These are phyloP conservation scores for Erodium maritimum DNA, from an alignment of 345 rosid species.

Conservation along the genomic window DNA sequence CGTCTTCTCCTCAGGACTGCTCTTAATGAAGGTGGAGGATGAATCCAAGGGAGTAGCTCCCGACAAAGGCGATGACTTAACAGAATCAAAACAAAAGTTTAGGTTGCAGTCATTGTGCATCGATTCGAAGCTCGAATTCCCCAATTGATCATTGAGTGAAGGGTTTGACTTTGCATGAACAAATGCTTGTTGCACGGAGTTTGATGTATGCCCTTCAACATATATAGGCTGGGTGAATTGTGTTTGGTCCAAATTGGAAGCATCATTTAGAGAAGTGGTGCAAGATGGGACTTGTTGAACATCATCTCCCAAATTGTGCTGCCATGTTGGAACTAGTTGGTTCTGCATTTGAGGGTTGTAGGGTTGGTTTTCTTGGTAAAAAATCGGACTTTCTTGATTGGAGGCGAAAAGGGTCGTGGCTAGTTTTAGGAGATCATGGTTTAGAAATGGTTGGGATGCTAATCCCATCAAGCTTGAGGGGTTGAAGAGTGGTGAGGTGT, in stretches of 20 bases:
- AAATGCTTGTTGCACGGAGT: slow-evolving; percentile 6
- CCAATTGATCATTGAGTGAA: slow-evolving; percentile 10
- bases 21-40: slow-evolving; percentile 31
- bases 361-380: slow-evolving; percentile 28
- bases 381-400: slow-evolving; percentile 39
- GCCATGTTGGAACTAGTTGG: slow-evolving; percentile 4
- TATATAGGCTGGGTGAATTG: slow-evolving; percentile 16
- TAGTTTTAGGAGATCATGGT: slow-evolving; percentile 33
- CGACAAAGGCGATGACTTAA: slow-evolving; percentile 46
- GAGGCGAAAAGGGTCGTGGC: slow-evolving; percentile 29
- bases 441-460: slow-evolving; percentile 30
- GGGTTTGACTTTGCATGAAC: slow-evolving; percentile 11
- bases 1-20: slow-evolving; percentile 54
- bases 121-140: slow-evolving; percentile 20
- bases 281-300: slow-evolving; percentile 12
- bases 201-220: no score
- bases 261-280: slow-evolving; percentile 10
- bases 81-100: slow-evolving; percentile 39
- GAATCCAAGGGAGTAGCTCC: slow-evolving; percentile 43
- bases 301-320: not conserved
- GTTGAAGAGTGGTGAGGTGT: slow-evolving; percentile 15
- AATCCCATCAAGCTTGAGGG: slow-evolving; percentile 29
- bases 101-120: slow-evolving; percentile 7
- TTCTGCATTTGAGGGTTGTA: slow-evolving; percentile 13
- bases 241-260: slow-evolving; percentile 14